phyloP scores from a whole-genome alignment of 164 flowering plant species.

The Tinospora cordifolia region DNA sequence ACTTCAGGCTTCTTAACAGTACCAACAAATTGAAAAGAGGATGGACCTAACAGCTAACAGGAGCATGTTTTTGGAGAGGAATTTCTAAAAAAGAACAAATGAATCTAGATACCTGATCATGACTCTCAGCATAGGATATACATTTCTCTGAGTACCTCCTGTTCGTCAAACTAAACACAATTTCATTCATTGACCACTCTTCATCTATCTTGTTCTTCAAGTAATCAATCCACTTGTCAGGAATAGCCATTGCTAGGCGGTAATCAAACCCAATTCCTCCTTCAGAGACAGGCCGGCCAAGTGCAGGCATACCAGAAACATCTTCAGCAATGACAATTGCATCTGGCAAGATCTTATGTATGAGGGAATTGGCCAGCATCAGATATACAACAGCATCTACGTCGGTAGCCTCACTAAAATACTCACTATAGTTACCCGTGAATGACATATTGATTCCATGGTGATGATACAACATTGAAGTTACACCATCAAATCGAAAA shows the following conservation, averaged over 20 bases:
- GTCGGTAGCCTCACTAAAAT: constrained; percentile 85
- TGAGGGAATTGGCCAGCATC: constrained; percentile 77
- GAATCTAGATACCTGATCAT: constrained; percentile 67
- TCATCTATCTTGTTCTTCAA: constrained; percentile 77
- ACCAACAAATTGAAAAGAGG: background rate
- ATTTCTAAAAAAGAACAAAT: background rate
- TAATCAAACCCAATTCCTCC: constrained; percentile 94
- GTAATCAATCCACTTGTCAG: constrained; percentile 96
- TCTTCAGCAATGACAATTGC: constrained; percentile 92
- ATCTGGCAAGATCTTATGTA: constrained; percentile 64
- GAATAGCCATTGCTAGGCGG: constrained; percentile 92
- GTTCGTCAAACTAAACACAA: constrained; percentile 66
- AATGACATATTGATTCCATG: constrained; percentile 82
- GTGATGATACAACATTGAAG: constrained; percentile 96
- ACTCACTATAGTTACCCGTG: constrained; percentile 74
- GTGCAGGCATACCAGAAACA: constrained; percentile 95
- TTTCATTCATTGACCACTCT: constrained; percentile 87
- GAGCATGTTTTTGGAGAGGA: background rate
- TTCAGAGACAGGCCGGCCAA: constrained; percentile 66
- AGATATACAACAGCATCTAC: constrained; percentile 90
- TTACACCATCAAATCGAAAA: constrained; percentile 93
- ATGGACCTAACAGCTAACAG: background rate
- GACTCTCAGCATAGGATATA: constrained; percentile 93
- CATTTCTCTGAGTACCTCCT: constrained; percentile 92
- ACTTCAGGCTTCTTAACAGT: background rate